Evolutionary conservation across 441 rosid genomes (phyloP), one percentile per base, ranked within the genome.

Genomic region (Melastoma candidum): DNA sequence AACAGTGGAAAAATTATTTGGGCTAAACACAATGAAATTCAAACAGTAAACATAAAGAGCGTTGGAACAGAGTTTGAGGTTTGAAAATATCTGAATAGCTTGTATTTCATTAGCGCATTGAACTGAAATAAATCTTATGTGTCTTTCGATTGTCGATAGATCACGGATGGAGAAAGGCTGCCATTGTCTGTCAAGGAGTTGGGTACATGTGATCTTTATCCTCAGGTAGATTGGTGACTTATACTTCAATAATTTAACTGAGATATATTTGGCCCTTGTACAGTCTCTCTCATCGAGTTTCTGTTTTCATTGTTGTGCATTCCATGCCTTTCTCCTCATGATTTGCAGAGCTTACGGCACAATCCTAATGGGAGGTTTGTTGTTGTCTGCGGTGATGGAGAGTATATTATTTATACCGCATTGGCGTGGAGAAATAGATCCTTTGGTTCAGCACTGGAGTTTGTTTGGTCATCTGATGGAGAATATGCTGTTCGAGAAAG

Each of bases 21-120:
- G 99, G 97, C 99, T 24, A 93, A 86, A 72, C 99, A 89, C 71
- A 93, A 93, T 76, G 99, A 93, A 75, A 84, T 93, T 66, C 99
- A 89, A 68, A 89, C 99, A 49, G 95, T 93, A 62, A 93, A 93
- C 72, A 89, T 93, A 75, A 89, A 87, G 89, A 89, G 80, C 61
- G 83, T 89, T 47, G 96, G 94, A 53, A 80, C 94, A 68, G 96
- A 93, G 80, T 83, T 70, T 66, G 99, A 87, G 99, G 97, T 87
- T 46, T 55, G 73, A 32, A 32, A 32, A 4, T 32, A 32, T 4
- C 8, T 32, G 41, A 32, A 32, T 32, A 4, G 41, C 41, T 32
- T 8, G 8, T 32, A 32, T 32, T 32, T 32, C 7, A 32, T 32
- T 32, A 4, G 41, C 41, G 5, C 41, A 32, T 4, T 32, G 41